These are phyloP conservation scores for Meyerozyma carpophila DNA, from an alignment of 1,139 yeast genomes.

Conservation along the genomic window DNA sequence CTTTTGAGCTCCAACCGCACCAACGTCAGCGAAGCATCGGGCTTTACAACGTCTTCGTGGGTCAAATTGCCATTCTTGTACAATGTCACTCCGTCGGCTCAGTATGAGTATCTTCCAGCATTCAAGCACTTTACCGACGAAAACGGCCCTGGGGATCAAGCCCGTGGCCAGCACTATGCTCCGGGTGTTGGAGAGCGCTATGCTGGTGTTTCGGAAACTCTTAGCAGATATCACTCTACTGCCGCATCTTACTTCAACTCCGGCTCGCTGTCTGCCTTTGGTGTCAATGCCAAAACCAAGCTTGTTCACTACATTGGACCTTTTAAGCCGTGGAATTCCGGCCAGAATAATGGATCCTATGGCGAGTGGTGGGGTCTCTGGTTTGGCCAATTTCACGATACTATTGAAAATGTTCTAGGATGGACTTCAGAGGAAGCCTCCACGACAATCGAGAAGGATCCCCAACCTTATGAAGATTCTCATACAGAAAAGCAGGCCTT, in stretches of 20 bases:
- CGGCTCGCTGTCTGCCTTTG: slow-evolving; percentile 1
- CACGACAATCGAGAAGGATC: neutral
- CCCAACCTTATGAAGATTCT: slow-evolving; percentile 5
- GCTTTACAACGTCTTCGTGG: slow-evolving; percentile 42
- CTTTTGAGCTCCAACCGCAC: slow-evolving; percentile 4
- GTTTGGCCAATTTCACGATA: slow-evolving; percentile 26
- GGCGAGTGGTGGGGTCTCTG: slow-evolving; percentile 44
- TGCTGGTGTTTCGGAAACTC: slow-evolving; percentile 8
- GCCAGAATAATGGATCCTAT: slow-evolving; percentile 15
- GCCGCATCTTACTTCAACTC: slow-evolving; percentile 19
- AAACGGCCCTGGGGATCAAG: neutral
- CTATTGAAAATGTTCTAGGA: slow-evolving; percentile 7
- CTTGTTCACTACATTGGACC: slow-evolving; percentile 80
- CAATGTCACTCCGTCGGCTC: slow-evolving; percentile 81
- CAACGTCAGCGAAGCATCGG: neutral
- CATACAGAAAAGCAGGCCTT: slow-evolving; percentile 5
- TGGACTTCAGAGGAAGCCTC: neutral
- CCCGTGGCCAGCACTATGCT: neutral
- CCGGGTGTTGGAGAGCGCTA: neutral
- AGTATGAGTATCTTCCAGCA: slow-evolving; percentile 84
- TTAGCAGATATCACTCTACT: slow-evolving; percentile 18
- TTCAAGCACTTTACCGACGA: slow-evolving; percentile 45
- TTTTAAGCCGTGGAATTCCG: slow-evolving; percentile 69
- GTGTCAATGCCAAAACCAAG: slow-evolving; percentile 34
- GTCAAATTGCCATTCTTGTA: slow-evolving; percentile 68